phyloP scores from a whole-genome alignment of 1,284 basidiomycete species.

The Pseudozyma sp. region DNA sequence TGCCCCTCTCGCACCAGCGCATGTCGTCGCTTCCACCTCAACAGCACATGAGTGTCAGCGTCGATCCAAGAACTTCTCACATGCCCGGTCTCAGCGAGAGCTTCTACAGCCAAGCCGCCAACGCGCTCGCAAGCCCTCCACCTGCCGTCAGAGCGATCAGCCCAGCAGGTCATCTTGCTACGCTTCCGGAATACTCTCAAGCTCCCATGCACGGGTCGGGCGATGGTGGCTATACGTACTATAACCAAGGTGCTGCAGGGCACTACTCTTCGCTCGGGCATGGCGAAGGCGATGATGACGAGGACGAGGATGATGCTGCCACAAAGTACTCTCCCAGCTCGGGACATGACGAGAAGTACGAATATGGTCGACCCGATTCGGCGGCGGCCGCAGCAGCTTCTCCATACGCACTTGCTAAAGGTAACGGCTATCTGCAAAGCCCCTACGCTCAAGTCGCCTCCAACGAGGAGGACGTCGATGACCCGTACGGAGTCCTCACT shows the following conservation, averaged over 20 bases:
- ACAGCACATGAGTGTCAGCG: conserved; percentile 30
- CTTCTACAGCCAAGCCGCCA: conserved; percentile 61
- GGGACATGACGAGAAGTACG: conserved; percentile 48
- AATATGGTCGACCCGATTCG: conserved; percentile 1
- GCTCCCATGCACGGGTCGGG: conserved; percentile 1
- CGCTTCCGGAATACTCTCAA: conserved; percentile 26
- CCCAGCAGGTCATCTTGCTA: conserved; percentile 8
- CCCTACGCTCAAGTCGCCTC: conserved; percentile 30
- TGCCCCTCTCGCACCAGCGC: conserved; percentile 31
- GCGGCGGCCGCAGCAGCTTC: conserved; percentile 10
- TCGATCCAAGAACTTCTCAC: conserved; percentile 30
- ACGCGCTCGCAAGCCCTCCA: conserved; percentile 40
- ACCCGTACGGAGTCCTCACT: conserved; percentile 25
- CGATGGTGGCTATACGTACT: conserved; percentile 32
- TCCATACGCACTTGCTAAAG: conserved; percentile 19
- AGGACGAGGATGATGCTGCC: conserved; percentile 33
- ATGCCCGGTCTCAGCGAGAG: conserved; percentile 55
- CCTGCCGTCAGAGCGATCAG: conserved; percentile 5
- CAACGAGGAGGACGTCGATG: conserved; percentile 25
- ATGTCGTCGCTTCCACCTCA: conserved; percentile 12
- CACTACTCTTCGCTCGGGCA: conserved; percentile 33
- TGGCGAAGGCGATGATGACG: conserved; percentile 28
- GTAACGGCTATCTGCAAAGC: conserved; percentile 27
- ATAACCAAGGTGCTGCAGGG: conserved; percentile 33
- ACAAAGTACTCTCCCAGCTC: conserved; percentile 41